Base-by-base conservation (phyloP, 2,329 filamentous ascomycete species). In the Rhytidhysteron rufulum region DNA sequence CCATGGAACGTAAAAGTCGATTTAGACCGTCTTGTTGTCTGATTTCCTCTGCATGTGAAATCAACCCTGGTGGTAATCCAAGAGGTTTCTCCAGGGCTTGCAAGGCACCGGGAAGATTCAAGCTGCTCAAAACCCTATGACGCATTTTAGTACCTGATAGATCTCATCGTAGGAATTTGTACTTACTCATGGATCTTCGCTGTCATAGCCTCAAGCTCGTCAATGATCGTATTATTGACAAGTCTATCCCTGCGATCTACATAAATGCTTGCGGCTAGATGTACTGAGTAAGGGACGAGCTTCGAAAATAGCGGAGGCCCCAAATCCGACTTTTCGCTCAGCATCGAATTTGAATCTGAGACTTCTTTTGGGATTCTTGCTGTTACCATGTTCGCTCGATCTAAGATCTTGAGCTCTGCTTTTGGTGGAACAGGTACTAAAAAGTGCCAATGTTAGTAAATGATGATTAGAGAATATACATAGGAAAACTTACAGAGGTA, bases 31-130 rank as follows among this genome's bases (percentile, higher is more conserved):
- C 89, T 41, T 90, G 86, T 60, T 97, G 91, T 16, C 90, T 79
- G 35, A 98, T 85, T 58, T 97, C 93, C 60, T 97, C 91, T 0
- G 91, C 91, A 53, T 96, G 93, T 17, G 93, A 87, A 3, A 89
- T 79, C 2, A 98, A 69, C 13, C 82, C 86, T 1, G 88, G 87
- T 0, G 93, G 93, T 4, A 98, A 67, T 0, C 93, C 93, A 0
- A 98, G 74, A 0, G 93, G 93, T 60, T 96, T 97, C 61, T 98
- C 93, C 1, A 97, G 74, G 0, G 93, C 93, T 62, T 98, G 93
- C 4, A 98, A 69, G 1, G 91, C 95, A 0, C 93, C 93, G 0
- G 93, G 93, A 0, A 98, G 77, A 43, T 94, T 93, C 11, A 97
- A 72, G 0, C 85, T 90, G 15, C 86, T 81, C 17, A 97, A 70